These are phyloP conservation scores for Boletus rubroflammeus DNA, from an alignment of 768 basidiomycete species.

Conservation along the genomic window DNA sequence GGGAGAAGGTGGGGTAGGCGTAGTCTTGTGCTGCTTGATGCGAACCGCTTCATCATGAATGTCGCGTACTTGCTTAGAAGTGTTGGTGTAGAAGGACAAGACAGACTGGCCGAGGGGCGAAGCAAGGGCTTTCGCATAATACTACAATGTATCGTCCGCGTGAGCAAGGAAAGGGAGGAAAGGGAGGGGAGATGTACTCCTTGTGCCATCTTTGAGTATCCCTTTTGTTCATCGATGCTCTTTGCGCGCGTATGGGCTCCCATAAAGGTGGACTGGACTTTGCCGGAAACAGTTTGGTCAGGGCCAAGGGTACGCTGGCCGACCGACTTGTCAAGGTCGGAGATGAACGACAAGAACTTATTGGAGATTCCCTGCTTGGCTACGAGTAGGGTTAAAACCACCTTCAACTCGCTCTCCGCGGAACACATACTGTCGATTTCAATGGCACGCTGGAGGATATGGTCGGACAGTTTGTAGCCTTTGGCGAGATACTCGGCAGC, in stretches of 20 bases:
- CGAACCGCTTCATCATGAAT: slow-evolving; percentile 92
- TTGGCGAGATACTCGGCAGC: slow-evolving; percentile 92
- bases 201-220: slow-evolving; percentile 61
- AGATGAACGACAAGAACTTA: slow-evolving; percentile 78
- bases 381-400: slow-evolving; percentile 21
- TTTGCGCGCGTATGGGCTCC: slow-evolving; percentile 67
- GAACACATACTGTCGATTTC: slow-evolving; percentile 61
- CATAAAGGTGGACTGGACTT: slow-evolving; percentile 60
- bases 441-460: slow-evolving; percentile 73
- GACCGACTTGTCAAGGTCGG: slow-evolving; percentile 62
- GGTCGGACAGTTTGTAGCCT: slow-evolving; percentile 81
- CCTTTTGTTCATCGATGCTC: slow-evolving; percentile 79
- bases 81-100: slow-evolving; percentile 77
- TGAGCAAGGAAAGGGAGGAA: not conserved
- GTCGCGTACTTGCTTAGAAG: slow-evolving; percentile 83
- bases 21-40: slow-evolving; percentile 62
- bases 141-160: slow-evolving; percentile 40
- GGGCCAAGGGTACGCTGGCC: slow-evolving; percentile 73
- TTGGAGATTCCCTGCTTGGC: slow-evolving; percentile 85
- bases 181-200: slow-evolving; percentile 47
- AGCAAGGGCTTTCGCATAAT: slow-evolving; percentile 72
- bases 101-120: slow-evolving; percentile 79
- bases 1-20: slow-evolving; percentile 11
- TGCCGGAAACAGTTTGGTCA: slow-evolving; percentile 75
- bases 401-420: not conserved